Conservation (phyloP, 129 eudicot species). For the Logfia minima region DNA sequence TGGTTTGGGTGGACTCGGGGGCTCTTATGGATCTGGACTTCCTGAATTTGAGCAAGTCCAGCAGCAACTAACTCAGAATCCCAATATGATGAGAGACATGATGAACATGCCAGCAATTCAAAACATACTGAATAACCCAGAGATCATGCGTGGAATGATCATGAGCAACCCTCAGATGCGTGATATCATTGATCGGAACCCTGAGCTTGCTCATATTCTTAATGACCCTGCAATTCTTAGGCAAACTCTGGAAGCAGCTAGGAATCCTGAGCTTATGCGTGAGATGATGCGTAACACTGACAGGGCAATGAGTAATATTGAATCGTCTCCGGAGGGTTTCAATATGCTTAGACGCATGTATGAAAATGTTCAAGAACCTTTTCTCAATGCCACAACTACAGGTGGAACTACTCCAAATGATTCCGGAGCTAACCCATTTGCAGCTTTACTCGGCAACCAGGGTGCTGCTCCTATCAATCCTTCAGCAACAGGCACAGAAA, state of each 20-base stretch:
- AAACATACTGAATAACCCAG: conserved; percentile 66
- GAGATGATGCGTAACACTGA: conserved; percentile 98
- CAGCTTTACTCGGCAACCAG: conserved; percentile 77
- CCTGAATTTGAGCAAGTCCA: conserved; percentile 89
- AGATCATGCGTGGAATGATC: conserved; percentile 73
- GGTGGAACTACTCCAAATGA: conserved; percentile 58
- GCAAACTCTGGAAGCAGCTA: conserved; percentile 88
- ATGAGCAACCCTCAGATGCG: conserved; percentile 98
- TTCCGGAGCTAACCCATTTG: conserved; percentile 75
- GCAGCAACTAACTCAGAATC: conserved; percentile 83
- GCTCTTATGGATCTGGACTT: conserved; percentile 73
- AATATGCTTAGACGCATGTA: conserved; percentile 98
- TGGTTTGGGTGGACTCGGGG: conserved; percentile 59
- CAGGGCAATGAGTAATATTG: conserved; percentile 95
- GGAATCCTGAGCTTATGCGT: conserved; percentile 98
- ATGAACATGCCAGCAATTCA: conserved; percentile 87
- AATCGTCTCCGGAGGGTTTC: conserved; percentile 96
- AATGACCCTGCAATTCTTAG: conserved; percentile 71
- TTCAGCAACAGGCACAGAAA: conserved; percentile 55
- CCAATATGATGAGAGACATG: conserved; percentile 94
- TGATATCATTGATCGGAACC: conserved; percentile 70
- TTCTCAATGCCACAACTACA: conserved; percentile 84
- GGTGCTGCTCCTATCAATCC: conserved; percentile 46
- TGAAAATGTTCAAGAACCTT: conserved; percentile 97
- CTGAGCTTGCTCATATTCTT: conserved; percentile 79